These are phyloP conservation scores for Cyclostephanos tholiformis DNA, from an alignment of 108 stramenopile genomes.

Conservation along the genomic window DNA sequence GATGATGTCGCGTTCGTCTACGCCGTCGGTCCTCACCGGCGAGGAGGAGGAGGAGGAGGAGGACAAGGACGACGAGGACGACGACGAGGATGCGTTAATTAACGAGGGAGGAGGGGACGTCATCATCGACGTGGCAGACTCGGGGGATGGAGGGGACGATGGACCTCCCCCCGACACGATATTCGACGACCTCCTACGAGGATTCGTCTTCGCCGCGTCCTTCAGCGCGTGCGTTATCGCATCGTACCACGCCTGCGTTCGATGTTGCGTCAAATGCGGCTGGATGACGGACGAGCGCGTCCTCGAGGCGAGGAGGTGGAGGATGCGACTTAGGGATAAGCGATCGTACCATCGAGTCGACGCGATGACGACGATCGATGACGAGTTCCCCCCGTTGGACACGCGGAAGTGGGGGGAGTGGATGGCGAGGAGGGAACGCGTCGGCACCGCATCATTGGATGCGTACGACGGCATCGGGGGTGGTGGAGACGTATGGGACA, in stretches of 20 bases:
- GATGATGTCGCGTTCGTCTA: too few relatives aligned
- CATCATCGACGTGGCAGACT: too few relatives aligned
- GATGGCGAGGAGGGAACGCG: conserved; percentile 24
- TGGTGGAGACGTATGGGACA: conserved; percentile 36
- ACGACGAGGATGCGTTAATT: too few relatives aligned
- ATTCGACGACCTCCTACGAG: conserved; percentile 44
- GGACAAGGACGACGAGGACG: too few relatives aligned
- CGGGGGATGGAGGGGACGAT: too few relatives aligned
- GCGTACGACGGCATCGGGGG: not conserved
- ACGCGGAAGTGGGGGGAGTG: conserved; percentile 34
- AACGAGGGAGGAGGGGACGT: too few relatives aligned
- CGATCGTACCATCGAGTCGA: conserved; percentile 14
- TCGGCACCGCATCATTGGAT: not conserved
- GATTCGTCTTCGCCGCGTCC: conserved; percentile 41
- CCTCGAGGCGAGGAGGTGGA: conserved; percentile 30
- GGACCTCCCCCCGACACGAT: conserved; percentile 35
- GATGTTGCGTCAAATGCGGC: conserved; percentile 37
- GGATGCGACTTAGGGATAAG: conserved; percentile 32
- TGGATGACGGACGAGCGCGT: conserved; percentile 36
- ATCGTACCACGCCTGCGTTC: conserved; percentile 25
- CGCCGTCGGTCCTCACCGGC: too few relatives aligned
- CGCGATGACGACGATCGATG: not conserved
- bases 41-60: too few relatives aligned
- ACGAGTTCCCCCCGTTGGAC: conserved; percentile 27
- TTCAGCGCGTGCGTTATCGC: conserved; percentile 22